A percentile compares a stretch with the other conserved stretches of the same genome.
These are phyloP conservation scores for Cyclotella atomus DNA, from an alignment of 108 stramenopile genomes.

Conservation along the genomic window DNA sequence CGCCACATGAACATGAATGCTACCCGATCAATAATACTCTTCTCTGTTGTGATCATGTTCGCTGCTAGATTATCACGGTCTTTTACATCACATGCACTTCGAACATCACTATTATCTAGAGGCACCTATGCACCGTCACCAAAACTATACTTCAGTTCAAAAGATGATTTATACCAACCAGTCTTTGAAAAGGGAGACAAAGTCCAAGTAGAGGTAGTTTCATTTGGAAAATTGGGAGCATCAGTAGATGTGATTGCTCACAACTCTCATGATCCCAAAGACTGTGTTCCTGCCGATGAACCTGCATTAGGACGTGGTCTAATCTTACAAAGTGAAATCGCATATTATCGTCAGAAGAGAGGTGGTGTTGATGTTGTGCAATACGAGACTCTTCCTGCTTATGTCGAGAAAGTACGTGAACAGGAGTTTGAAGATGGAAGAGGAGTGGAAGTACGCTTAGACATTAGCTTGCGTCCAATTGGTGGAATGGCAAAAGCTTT, in stretches of 20 bases:
- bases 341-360: conserved; percentile 71
- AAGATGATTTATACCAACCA: conserved; percentile 33
- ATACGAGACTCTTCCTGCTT: conserved; percentile 79
- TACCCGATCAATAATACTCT: neutral
- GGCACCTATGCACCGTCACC: neutral
- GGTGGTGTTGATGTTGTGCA: conserved; percentile 74
- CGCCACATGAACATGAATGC: neutral
- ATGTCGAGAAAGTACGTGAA: conserved; percentile 70
- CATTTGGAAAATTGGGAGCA: conserved; percentile 81
- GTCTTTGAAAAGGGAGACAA: conserved; percentile 65
- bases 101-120: neutral
- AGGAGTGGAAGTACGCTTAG: conserved; percentile 48
- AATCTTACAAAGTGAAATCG: conserved; percentile 77
- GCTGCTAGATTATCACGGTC: neutral
- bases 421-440: conserved; percentile 52
- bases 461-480: conserved; percentile 65
- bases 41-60: neutral
- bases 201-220: conserved; percentile 75
- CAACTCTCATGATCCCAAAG: conserved; percentile 57
- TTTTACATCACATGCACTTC: neutral
- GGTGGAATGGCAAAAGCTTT: conserved; percentile 79
- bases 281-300: conserved; percentile 66
- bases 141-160: neutral
- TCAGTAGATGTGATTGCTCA: conserved; percentile 72
- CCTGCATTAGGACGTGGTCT: conserved; percentile 71